Evolutionary conservation across 345 rosid genomes (phyloP), one percentile per base, ranked within the genome.

Genomic region (Kandelia obovata): DNA sequence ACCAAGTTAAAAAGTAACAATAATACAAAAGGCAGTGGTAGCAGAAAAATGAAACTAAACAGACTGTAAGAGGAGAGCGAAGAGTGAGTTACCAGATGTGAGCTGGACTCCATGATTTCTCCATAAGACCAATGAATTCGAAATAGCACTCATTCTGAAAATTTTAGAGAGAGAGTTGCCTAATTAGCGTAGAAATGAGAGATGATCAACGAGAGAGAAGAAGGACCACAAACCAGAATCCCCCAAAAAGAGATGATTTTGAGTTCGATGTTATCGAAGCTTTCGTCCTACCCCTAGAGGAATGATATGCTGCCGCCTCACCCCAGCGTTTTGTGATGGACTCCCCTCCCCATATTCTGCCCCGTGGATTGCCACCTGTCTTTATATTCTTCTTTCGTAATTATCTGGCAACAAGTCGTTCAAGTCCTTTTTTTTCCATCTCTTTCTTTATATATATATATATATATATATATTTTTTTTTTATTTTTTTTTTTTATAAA

Each of bases 111-210:
- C 64, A 57, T 79, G 70, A 70, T 66, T 79, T 56, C 53, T 80
- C 55, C 90, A 60, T 7, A 84, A 65, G 73, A 82, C 80, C 83
- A 85, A 73, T 53, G 89, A 77, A 67, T 71, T 81, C 20, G 90
- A 80, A 58, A 87, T 65, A n/a, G 89, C 19, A 43, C 80, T 77
- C 93, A 85, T 85, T 49, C 64, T 75, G 68, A 6, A 21, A 28
- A 34, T 9, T 27, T 5, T 7, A 15, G 28, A 21, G 27, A 2
- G 28, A 23, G 16, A 55, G 23, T n/a, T 8, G 23, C 27, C 27
- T 2, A 17, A 15, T 56, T 4, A 7, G 32, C 4, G 47, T 21
- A 32, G 61, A 0, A 32, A 13, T 43, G 49, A 43, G 49, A 26
- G 62, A 43, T 1, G n/a, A 27, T 6, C 4, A 23, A 13, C 20